Evolutionary conservation across 345 rosid genomes (phyloP).

Genomic region (Stellera chamaejasme): DNA sequence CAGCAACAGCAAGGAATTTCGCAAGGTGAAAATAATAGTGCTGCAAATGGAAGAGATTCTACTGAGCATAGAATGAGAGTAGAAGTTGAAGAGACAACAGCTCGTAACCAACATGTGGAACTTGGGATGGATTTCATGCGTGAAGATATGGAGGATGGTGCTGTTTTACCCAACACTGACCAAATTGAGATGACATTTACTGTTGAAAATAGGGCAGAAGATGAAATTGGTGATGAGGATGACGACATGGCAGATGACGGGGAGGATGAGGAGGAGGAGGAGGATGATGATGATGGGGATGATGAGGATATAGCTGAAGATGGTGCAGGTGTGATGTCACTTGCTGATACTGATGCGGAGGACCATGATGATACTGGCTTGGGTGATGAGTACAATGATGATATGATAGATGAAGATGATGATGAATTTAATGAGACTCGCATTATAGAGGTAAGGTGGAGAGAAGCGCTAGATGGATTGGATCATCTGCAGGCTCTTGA

Average conservation of each 20-base stretch:
- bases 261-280: conserved; percentile 46
- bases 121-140: conserved; percentile 77
- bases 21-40: conserved; percentile 38
- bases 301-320: conserved; percentile 92
- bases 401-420: conserved; percentile 93
- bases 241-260: conserved; percentile 96
- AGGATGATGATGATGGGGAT: conserved; percentile 81
- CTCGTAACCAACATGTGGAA: conserved; percentile 42
- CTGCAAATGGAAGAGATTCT: conserved; percentile 37
- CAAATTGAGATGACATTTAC: conserved; percentile 82
- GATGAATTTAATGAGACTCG: conserved; percentile 90
- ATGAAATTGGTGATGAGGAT: conserved; percentile 85
- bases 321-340: conserved; percentile 92
- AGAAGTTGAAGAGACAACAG: conserved; percentile 50
- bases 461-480: conserved; percentile 91
- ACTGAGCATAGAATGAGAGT: conserved; percentile 64
- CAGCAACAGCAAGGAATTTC: conserved; percentile 40
- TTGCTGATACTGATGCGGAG: conserved; percentile 90
- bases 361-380: conserved; percentile 89
- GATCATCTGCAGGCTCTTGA: conserved; percentile 92
- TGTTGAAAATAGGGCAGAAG: conserved; percentile 74
- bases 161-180: conserved; percentile 38
- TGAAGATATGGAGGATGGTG: conserved; percentile 77
- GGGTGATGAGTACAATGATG: conserved; percentile 90
- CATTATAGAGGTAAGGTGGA: conserved; percentile 91